Percentiles rank a stretch among this genome's conserved stretches.
Conservation (phyloP, 1,284 basidiomycete genomes). For the Rhodotorula glutinis region DNA sequence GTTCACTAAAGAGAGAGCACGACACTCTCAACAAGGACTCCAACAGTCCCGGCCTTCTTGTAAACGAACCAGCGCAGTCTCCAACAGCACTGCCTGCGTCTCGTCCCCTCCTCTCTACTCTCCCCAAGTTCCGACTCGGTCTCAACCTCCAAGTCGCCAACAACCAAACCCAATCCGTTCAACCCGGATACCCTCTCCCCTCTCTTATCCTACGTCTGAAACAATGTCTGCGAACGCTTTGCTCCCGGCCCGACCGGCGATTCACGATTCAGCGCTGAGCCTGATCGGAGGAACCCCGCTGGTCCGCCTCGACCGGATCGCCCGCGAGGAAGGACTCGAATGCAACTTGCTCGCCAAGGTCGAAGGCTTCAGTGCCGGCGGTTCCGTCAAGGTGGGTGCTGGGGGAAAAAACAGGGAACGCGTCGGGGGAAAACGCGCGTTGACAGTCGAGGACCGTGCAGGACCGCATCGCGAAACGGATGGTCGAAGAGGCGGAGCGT, state of each 20-base stretch:
- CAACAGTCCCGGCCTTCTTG: neutral
- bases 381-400: constrained; percentile 86
- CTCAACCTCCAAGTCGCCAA: neutral
- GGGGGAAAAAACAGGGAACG: neutral
- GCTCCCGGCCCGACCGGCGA: constrained; percentile 16
- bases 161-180: neutral
- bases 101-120: too few species aligned
- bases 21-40: neutral
- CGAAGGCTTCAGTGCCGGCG: constrained; percentile 87
- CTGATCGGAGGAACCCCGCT: constrained; percentile 89
- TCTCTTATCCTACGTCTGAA: neutral
- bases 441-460: constrained; percentile 2
- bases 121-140: neutral
- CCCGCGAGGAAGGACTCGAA: constrained; percentile 67
- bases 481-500: constrained; percentile 87
- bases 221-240: neutral
- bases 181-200: neutral
- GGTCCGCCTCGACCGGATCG: constrained; percentile 77
- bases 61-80: neutral
- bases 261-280: constrained; percentile 73
- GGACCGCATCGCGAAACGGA: constrained; percentile 63
- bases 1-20: neutral
- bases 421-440: neutral
- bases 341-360: constrained; percentile 89
- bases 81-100: constrained; percentile 1